Conservation (phyloP, 306 rosid species). For the Glycine soja region DNA sequence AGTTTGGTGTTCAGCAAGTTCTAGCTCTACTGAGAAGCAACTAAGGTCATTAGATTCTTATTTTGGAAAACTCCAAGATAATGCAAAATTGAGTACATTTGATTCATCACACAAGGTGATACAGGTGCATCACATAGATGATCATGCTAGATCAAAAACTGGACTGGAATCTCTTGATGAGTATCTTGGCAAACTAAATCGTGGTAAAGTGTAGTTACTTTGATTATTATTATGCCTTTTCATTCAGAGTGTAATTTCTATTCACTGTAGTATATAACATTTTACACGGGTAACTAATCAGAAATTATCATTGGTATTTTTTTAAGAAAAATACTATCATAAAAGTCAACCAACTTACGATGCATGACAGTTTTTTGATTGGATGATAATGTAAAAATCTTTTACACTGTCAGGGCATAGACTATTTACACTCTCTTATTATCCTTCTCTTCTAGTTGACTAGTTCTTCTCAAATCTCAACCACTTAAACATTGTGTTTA, state of each 20-base stretch:
- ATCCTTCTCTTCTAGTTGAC: neutral
- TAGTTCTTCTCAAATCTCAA: neutral
- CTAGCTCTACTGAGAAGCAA: slow-evolving; percentile 57
- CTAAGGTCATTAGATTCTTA: slow-evolving; percentile 71
- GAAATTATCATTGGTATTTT: neutral
- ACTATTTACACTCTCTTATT: neutral
- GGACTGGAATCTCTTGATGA: slow-evolving; percentile 70
- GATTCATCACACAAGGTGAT: slow-evolving; percentile 48
- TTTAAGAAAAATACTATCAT: neutral
- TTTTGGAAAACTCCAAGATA: slow-evolving; percentile 64
- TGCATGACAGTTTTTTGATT: neutral
- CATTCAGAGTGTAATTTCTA: neutral
- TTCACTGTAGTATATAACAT: neutral
- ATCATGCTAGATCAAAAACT: slow-evolving; percentile 49
- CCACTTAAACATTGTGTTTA: neutral
- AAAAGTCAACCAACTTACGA: neutral
- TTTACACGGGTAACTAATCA: neutral
- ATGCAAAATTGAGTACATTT: slow-evolving; percentile 33
- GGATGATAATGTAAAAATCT: neutral
- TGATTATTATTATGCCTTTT: slow-evolving; percentile 8
- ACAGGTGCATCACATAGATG: slow-evolving; percentile 42
- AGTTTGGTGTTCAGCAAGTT: slow-evolving; percentile 51
- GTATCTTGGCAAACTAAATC: slow-evolving; percentile 69
- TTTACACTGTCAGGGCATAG: neutral
- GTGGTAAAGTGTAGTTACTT: slow-evolving; percentile 52